Evolutionary conservation across 2,329 filamentous ascomycete species (phyloP).

Genomic region (Aspergillus thermomutatus): DNA sequence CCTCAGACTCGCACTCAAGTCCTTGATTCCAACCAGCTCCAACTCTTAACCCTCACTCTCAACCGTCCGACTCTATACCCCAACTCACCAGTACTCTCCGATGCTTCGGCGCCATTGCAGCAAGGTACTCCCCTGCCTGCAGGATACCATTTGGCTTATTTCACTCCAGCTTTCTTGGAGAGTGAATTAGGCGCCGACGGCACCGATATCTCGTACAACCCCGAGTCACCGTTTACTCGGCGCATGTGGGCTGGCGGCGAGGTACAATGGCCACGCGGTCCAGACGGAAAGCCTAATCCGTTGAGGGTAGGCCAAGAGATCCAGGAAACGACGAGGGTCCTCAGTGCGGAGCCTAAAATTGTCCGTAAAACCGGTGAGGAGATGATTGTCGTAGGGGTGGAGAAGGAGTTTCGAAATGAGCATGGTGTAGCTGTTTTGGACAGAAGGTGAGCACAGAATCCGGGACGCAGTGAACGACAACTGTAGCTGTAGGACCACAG

Average conservation of each 20-base stretch:
- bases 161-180: slow-evolving; percentile 57
- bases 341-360: slow-evolving; percentile 54
- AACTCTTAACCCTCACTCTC: slow-evolving; percentile 59
- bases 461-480: too few species aligned
- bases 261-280: slow-evolving; percentile 49
- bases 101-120: slow-evolving; percentile 31
- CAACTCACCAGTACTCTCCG: slow-evolving; percentile 37
- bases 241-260: slow-evolving; percentile 67
- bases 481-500: too few species aligned
- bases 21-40: slow-evolving; percentile 62
- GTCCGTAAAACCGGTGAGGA: slow-evolving; percentile 53
- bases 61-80: slow-evolving; percentile 46
- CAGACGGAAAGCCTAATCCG: slow-evolving; percentile 30
- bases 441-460: slow-evolving; percentile 39
- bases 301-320: slow-evolving; percentile 55
- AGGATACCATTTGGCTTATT: slow-evolving; percentile 63
- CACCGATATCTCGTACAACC: slow-evolving; percentile 59
- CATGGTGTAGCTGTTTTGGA: slow-evolving; percentile 54
- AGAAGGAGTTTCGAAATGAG: slow-evolving; percentile 57
- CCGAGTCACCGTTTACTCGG: slow-evolving; percentile 57
- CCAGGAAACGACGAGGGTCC: slow-evolving; percentile 54
- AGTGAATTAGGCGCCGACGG: slow-evolving; percentile 57
- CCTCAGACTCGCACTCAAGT: slow-evolving; percentile 48
- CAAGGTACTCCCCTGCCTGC: slow-evolving; percentile 53
- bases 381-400: slow-evolving; percentile 64